These are phyloP conservation scores for Coniosporium apollinis DNA, from an alignment of 495 filamentous ascomycete species.

Conservation along the genomic window DNA sequence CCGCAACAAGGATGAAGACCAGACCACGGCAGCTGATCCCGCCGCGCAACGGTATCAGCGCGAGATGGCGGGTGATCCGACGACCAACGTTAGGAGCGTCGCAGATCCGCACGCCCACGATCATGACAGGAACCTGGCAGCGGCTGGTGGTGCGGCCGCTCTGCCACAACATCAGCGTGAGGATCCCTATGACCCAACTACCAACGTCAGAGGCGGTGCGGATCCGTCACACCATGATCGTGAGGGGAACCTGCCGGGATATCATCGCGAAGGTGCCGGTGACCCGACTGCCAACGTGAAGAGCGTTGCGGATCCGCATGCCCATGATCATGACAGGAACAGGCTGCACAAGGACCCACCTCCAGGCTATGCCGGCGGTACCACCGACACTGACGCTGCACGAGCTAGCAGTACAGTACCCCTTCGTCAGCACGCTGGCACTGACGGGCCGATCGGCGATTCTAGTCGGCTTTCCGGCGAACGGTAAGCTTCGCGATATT, in stretches of 20 bases:
- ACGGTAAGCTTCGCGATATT: slow-evolving; percentile 7
- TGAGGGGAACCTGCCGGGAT: not conserved
- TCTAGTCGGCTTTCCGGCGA: slow-evolving; percentile 5
- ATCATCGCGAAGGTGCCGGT: not conserved
- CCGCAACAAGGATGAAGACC: slow-evolving; percentile 15
- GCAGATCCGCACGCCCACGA: slow-evolving; percentile 4
- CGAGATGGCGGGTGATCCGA: slow-evolving; percentile 2
- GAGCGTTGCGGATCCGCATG: not conserved
- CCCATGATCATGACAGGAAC: slow-evolving; percentile 8
- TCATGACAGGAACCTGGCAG: slow-evolving; percentile 6
- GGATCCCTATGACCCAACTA: not conserved
- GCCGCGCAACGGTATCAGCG: not conserved
- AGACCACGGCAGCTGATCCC: not conserved
- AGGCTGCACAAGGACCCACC: slow-evolving; percentile 17
- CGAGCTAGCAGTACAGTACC: no score
- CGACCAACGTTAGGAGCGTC: not conserved
- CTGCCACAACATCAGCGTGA: no score
- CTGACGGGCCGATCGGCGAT: slow-evolving; percentile 8
- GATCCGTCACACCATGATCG: not conserved
- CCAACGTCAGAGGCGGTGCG: not conserved
- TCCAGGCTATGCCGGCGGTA: slow-evolving; percentile 6
- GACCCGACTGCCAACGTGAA: slow-evolving; percentile 3
- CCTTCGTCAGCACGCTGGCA: slow-evolving; percentile 4
- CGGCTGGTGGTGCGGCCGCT: no score
- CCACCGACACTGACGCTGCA: no score